These are phyloP conservation scores for Phytophthora pinifolia DNA, from an alignment of 352 stramenopile species.

Conservation along the genomic window DNA sequence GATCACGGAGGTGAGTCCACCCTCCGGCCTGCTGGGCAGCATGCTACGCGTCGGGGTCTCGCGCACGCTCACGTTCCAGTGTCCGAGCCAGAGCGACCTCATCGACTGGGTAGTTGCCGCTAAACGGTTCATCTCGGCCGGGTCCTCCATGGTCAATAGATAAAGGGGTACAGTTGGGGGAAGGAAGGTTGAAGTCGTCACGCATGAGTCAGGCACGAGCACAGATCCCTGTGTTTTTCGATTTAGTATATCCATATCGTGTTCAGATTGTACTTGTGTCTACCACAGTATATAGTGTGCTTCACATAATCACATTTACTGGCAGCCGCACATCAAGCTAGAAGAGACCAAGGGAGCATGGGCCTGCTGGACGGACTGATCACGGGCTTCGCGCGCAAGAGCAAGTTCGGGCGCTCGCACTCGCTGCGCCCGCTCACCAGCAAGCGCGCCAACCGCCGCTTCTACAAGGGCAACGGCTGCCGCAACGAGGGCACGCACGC, in stretches of 20 bases:
- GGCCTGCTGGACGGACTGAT: constrained; percentile 78
- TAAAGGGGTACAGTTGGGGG: constrained; percentile 9
- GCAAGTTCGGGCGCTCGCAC: constrained; percentile 86
- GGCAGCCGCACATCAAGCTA: constrained; percentile 15
- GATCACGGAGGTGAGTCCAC: constrained; percentile 57
- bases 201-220: too few species aligned
- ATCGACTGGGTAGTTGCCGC: constrained; percentile 83
- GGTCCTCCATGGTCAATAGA: constrained; percentile 46
- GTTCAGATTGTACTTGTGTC: neutral
- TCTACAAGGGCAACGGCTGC: constrained; percentile 95
- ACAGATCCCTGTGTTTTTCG: too few species aligned
- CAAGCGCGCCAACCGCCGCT: constrained; percentile 93
- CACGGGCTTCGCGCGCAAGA: constrained; percentile 68
- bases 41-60: constrained; percentile 66
- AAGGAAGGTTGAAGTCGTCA: neutral
- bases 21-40: constrained; percentile 56
- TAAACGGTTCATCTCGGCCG: constrained; percentile 63
- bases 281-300: constrained; percentile 2
- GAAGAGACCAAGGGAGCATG: constrained; percentile 36
- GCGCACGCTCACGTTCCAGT: constrained; percentile 82
- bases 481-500: constrained; percentile 91
- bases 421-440: constrained; percentile 89
- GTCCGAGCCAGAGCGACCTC: constrained; percentile 69
- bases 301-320: constrained; percentile 21
- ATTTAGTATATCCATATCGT: neutral